Percentiles rank a stretch among this genome's conserved stretches.
Conservation (phyloP, 495 filamentous ascomycete genomes). For the Neohortaea acidophila region DNA sequence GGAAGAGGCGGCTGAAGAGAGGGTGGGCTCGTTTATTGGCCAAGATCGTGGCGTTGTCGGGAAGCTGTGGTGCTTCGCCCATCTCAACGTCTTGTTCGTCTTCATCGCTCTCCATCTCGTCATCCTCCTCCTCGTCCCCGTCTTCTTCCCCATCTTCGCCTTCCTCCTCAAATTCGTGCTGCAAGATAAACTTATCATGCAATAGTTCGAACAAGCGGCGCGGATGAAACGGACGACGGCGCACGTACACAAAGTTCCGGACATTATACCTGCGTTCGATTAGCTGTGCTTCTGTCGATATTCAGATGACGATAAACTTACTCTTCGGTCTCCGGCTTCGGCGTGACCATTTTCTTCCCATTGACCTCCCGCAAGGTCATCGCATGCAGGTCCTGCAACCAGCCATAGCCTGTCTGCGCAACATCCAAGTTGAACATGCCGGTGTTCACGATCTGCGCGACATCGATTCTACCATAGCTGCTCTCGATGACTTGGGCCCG, state of each 20-base stretch:
- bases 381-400: conserved; percentile 37
- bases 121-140: too few species aligned
- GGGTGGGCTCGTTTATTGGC: conserved; percentile 32
- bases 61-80: not conserved
- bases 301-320: conserved; percentile 20
- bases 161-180: conserved; percentile 31
- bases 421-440: conserved; percentile 32
- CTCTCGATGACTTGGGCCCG: conserved; percentile 35
- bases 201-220: conserved; percentile 34
- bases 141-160: conserved; percentile 26
- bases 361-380: conserved; percentile 33
- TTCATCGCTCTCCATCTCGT: conserved; percentile 26
- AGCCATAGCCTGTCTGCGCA: conserved; percentile 33
- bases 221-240: conserved; percentile 39
- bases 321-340: conserved; percentile 43
- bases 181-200: conserved; percentile 40
- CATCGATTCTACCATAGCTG: conserved; percentile 32
- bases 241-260: conserved; percentile 41
- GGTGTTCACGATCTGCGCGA: conserved; percentile 38
- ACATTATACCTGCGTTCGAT: conserved; percentile 34
- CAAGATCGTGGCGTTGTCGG: conserved; percentile 22
- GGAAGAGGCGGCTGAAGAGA: conserved; percentile 29
- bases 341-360: conserved; percentile 32
- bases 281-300: not conserved
- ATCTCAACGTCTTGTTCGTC: conserved; percentile 16